phyloP scores from a whole-genome alignment of 441 rosid genomes.

The Capsella rubella region DNA sequence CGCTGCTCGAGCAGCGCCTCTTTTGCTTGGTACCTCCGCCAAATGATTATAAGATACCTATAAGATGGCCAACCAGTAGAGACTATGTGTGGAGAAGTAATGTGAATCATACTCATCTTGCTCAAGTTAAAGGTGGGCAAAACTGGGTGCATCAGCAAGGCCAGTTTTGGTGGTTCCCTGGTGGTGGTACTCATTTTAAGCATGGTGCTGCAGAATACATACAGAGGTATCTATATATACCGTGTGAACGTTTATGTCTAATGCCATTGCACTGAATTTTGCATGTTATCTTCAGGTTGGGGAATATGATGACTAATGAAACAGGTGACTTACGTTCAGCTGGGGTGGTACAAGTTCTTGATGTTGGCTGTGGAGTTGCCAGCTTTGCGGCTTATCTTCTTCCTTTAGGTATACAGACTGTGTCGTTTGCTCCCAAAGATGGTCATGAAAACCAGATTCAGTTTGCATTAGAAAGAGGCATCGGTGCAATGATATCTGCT shows the following conservation, averaged over 20 bases:
- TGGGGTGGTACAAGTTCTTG: slow-evolving; percentile 89
- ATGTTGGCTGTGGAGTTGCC: slow-evolving; percentile 98
- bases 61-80: slow-evolving; percentile 91
- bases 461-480: slow-evolving; percentile 94
- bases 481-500: slow-evolving; percentile 89
- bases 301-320: slow-evolving; percentile 77
- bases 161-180: slow-evolving; percentile 95
- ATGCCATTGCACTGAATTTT: slow-evolving; percentile 8
- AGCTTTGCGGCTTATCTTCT: slow-evolving; percentile 96
- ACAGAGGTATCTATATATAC: slow-evolving; percentile 56
- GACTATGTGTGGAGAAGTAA: slow-evolving; percentile 94
- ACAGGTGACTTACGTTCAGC: slow-evolving; percentile 85
- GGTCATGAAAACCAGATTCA: slow-evolving; percentile 97
- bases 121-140: slow-evolving; percentile 93
- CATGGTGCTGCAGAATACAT: slow-evolving; percentile 95
- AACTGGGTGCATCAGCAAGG: slow-evolving; percentile 89
- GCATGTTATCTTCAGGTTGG: slow-evolving; percentile 62
- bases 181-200: slow-evolving; percentile 98
- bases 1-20: slow-evolving; percentile 71
- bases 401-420: slow-evolving; percentile 79
- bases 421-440: slow-evolving; percentile 99
- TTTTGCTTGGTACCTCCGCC: slow-evolving; percentile 97
- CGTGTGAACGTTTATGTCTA: neutral
- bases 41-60: slow-evolving; percentile 78
- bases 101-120: slow-evolving; percentile 91